Percentiles rank a stretch among this genome's conserved stretches.
Conservation (phyloP, 306 rosid genomes). For the Vachellia collinsii region DNA sequence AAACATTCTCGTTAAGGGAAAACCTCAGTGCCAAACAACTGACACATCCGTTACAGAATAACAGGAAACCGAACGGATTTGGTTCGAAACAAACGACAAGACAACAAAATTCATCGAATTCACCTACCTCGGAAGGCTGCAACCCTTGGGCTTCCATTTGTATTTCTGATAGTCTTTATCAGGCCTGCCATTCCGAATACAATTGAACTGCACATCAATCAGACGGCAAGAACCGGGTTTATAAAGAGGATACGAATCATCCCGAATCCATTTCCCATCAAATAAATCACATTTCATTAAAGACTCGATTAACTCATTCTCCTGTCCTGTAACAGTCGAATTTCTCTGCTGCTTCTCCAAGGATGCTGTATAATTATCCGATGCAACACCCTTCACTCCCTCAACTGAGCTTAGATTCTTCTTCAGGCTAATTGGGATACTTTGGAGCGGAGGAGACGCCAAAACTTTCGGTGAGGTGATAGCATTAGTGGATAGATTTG, state of each 20-base stretch:
- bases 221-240: slow-evolving; percentile 76
- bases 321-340: slow-evolving; percentile 33
- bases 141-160: slow-evolving; percentile 89
- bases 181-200: slow-evolving; percentile 80
- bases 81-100: not conserved
- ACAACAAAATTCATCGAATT: not conserved
- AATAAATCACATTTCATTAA: slow-evolving; percentile 76
- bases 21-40: not conserved
- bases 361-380: slow-evolving; percentile 53
- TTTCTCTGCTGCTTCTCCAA: slow-evolving; percentile 46
- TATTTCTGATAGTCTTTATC: slow-evolving; percentile 68
- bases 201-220: slow-evolving; percentile 86
- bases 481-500: slow-evolving; percentile 45
- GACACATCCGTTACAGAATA: slow-evolving; percentile 10
- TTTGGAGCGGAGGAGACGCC: slow-evolving; percentile 9
- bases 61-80: not conserved
- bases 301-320: slow-evolving; percentile 53
- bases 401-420: slow-evolving; percentile 35
- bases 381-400: slow-evolving; percentile 28
- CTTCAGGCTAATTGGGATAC: slow-evolving; percentile 28
- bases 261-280: slow-evolving; percentile 84
- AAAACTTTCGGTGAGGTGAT: slow-evolving; percentile 21
- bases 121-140: slow-evolving; percentile 79
- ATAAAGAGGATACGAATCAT: slow-evolving; percentile 75
- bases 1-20: slow-evolving; percentile 3